Evolutionary conservation across 2,329 filamentous ascomycete species (phyloP).

Genomic region (Colletotrichum musae): DNA sequence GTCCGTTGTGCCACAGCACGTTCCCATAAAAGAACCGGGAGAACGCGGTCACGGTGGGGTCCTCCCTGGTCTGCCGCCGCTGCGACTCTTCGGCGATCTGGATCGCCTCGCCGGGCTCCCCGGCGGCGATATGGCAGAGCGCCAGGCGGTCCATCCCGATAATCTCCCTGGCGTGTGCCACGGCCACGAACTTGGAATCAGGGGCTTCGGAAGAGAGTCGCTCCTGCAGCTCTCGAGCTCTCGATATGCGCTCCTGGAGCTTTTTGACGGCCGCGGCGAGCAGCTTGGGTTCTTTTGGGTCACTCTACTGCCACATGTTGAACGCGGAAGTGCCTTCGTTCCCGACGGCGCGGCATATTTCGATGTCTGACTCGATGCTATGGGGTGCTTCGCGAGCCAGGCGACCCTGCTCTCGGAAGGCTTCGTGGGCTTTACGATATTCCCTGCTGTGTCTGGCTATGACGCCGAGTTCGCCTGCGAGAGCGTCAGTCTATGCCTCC

Average conservation of each 20-base stretch:
- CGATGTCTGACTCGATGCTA: neutral
- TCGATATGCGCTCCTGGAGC: neutral
- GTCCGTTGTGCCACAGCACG: slow-evolving; percentile 46
- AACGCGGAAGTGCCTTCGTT: neutral
- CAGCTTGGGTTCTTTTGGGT: neutral
- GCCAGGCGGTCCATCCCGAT: neutral
- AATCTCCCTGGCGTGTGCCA: neutral
- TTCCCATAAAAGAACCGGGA: slow-evolving; percentile 51
- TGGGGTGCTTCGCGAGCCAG: neutral
- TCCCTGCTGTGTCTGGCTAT: neutral
- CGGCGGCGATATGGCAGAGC: neutral
- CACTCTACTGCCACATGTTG: neutral
- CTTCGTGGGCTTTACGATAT: neutral
- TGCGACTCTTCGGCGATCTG: neutral
- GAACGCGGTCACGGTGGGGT: slow-evolving; percentile 49
- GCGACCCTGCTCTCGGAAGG: neutral
- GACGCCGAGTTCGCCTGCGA: neutral
- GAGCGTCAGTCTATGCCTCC: neutral
- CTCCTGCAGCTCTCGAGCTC: neutral
- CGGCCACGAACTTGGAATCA: neutral
- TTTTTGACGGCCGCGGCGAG: neutral
- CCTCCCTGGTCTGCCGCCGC: slow-evolving; percentile 11
- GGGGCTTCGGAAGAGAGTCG: neutral
- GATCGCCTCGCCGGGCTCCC: neutral
- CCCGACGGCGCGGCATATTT: neutral